A percentile compares a stretch with the other conserved stretches of the same genome.
Conservation (phyloP, 1,284 basidiomycete species). For the Filobasidium uniguttulatum region DNA sequence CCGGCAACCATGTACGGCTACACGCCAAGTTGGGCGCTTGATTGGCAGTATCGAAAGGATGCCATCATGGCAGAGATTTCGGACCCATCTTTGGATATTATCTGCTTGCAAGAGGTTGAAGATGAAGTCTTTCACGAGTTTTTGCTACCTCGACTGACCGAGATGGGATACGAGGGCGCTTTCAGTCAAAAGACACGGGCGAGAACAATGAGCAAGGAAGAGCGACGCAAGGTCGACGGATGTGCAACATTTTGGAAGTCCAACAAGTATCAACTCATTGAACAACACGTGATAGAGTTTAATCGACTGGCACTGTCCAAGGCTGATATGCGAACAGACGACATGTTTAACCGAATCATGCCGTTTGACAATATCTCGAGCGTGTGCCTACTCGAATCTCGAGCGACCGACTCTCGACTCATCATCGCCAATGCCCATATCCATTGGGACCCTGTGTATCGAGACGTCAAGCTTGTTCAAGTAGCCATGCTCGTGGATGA, state of each 20-base stretch:
- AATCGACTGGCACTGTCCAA: conserved; percentile 84
- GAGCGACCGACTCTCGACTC: conserved; percentile 68
- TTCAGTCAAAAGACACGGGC: conserved; percentile 90
- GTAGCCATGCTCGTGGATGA: conserved; percentile 84
- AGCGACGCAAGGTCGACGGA: conserved; percentile 81
- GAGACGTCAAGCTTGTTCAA: conserved; percentile 97
- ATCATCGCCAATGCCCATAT: conserved; percentile 87
- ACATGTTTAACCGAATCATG: conserved; percentile 98
- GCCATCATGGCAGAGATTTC: conserved; percentile 77
- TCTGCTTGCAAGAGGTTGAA: conserved; percentile 87
- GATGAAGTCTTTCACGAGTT: conserved; percentile 87
- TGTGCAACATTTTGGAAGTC: conserved; percentile 94
- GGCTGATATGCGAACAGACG: conserved; percentile 92
- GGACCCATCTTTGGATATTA: conserved; percentile 71
- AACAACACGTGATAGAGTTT: conserved; percentile 91
- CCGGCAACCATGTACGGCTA: conserved; percentile 88
- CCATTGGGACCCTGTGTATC: conserved; percentile 82
- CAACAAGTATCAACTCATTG: conserved; percentile 75
- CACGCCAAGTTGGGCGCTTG: conserved; percentile 88
- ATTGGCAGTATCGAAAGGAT: conserved; percentile 89
- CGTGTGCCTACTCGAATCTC: conserved; percentile 74
- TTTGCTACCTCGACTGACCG: conserved; percentile 63
- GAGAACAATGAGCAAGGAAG: conserved; percentile 80
- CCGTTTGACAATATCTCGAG: conserved; percentile 92
- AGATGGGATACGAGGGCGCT: conserved; percentile 77